A percentile compares a stretch with the other conserved stretches of the same genome.
phyloP scores from a whole-genome alignment of 176 grass and related monocot species.

The Raddia guianensis region DNA sequence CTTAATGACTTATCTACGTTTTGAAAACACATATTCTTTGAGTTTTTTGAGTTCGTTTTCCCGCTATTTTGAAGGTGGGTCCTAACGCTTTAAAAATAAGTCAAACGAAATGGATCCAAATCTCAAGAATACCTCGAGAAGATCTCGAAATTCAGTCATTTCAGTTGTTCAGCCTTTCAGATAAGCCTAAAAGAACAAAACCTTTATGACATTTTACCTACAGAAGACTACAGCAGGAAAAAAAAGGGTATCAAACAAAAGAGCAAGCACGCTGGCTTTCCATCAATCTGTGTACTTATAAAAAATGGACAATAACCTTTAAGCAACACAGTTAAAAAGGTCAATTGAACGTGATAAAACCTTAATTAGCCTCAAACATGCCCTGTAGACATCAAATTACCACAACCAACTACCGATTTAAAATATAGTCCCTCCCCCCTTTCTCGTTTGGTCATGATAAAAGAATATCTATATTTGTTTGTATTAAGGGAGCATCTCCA shows the following conservation, averaged over 20 bases:
- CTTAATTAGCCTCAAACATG: not conserved
- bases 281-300: conserved; percentile 3
- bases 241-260: not conserved
- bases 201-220: not conserved
- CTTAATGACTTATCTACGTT: too few species aligned
- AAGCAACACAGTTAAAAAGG: not conserved
- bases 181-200: too few species aligned
- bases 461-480: not conserved
- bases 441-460: not conserved
- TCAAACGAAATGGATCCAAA: too few species aligned
- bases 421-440: not conserved
- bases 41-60: too few species aligned
- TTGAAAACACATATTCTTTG: too few species aligned
- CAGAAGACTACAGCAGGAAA: not conserved
- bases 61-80: too few species aligned
- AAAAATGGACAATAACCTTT: not conserved
- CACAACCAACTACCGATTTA: not conserved
- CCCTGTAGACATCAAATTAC: not conserved
- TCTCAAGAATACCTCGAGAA: too few species aligned
- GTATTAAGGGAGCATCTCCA: not conserved
- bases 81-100: too few species aligned
- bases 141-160: too few species aligned
- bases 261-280: not conserved
- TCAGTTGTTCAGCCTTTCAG: too few species aligned
- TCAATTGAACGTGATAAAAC: not conserved